Percentiles rank a stretch among this genome's conserved stretches.
These are phyloP conservation scores for Rhizophora mangle DNA, from an alignment of 345 rosid species.

Conservation along the genomic window DNA sequence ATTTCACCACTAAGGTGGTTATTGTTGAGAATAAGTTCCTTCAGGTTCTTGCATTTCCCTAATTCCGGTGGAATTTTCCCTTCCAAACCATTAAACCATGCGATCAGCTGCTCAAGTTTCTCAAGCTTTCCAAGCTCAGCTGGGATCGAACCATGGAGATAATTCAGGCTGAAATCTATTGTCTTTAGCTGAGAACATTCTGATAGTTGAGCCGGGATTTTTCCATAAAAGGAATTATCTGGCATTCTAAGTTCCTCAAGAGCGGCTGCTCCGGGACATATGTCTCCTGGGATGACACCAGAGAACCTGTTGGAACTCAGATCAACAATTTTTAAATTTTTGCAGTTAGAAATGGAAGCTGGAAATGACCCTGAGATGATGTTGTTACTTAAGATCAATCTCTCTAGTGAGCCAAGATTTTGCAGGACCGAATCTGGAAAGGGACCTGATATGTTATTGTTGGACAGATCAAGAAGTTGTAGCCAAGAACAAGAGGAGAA, in stretches of 20 bases:
- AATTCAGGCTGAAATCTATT: constrained; percentile 82
- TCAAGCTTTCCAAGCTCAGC: constrained; percentile 67
- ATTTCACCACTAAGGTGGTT: constrained; percentile 75
- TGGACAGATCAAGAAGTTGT: constrained; percentile 71
- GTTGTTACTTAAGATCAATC: constrained; percentile 63
- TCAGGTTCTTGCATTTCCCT: constrained; percentile 67
- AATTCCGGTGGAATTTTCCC: constrained; percentile 75
- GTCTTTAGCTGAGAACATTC: constrained; percentile 71
- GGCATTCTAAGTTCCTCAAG: constrained; percentile 82
- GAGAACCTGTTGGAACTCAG: constrained; percentile 75
- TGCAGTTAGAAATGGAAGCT: constrained; percentile 60
- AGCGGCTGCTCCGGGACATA: constrained; percentile 77
- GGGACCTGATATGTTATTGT: constrained; percentile 78
- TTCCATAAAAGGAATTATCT: constrained; percentile 69
- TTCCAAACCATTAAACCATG: constrained; percentile 83
- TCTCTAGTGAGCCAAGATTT: constrained; percentile 59
- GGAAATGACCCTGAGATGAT: constrained; percentile 73
- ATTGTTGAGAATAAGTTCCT: constrained; percentile 81
- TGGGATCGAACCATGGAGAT: constrained; percentile 79
- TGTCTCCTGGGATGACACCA: constrained; percentile 66
- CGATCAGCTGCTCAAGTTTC: constrained; percentile 84
- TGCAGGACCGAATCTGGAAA: constrained; percentile 58
- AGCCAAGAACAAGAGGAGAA: constrained; percentile 70
- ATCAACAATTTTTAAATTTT: constrained; percentile 56
- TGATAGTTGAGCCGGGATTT: constrained; percentile 68